Base-by-base conservation (phyloP, 2,329 filamentous ascomycete species). In the Xylaria sp. region DNA sequence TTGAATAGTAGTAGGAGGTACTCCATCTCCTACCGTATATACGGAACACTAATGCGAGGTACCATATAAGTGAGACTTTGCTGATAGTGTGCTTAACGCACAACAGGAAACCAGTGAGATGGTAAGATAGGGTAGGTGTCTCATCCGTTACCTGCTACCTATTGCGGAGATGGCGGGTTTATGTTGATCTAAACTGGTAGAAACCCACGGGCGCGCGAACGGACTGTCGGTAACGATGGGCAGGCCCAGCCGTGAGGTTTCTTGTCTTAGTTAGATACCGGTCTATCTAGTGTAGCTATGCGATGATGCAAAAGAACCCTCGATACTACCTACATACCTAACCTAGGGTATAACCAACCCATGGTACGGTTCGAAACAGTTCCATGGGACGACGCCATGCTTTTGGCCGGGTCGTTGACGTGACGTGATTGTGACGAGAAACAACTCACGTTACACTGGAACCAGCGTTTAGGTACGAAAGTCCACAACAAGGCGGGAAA, bases 381-480 rank as follows among this genome's bases (percentile, higher is more conserved):
- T 31, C 39, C 56, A 58, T 58, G 55, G 37, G 37, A 57, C 23
- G 39, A 46, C 13, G 7, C n/a, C 39, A 31, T 31, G 39, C 15
- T 58, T 58, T 37, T 37, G 37, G 7, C 46, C 34, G 39, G 39
- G 23, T 23, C n/a, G 56, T 54, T 48, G 28, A 31, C 48, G 67
- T 69, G 67, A 69, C 67, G 64, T 69, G 67, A 66, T 69, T 61
- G 67, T 69, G 67, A 69, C 64, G 34, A 28, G 50, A 65, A 58
- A 9, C 52, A 23, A 58, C 23, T 28, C n/a, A 15, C 1, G 37
- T 57, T 18, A 28, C 55, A 57, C 55, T 10, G 28, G 50, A 52
- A 52, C 25, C 25, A 31, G 25, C 50, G 18, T 52, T 12, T 52
- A 52, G 12, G 15, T 34, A 55, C 15, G 13, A 8, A 37, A 8